Evolutionary conservation across 139 green algal species (phyloP).

Genomic region (Closterium sp.): DNA sequence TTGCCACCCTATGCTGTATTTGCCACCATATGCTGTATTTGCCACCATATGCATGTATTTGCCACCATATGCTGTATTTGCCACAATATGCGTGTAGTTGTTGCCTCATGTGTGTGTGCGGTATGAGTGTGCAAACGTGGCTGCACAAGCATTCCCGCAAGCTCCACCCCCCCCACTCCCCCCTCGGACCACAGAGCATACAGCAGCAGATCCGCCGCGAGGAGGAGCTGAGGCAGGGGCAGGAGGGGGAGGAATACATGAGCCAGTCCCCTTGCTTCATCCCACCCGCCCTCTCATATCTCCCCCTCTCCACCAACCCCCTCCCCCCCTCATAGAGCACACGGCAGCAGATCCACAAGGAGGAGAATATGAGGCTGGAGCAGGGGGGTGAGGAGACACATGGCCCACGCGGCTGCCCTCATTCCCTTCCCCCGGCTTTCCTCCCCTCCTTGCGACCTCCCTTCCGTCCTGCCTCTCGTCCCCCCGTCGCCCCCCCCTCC

Average conservation of each 20-base stretch:
- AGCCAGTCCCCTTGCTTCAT: background rate
- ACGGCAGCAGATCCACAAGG: constrained; percentile 20
- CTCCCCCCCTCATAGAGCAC: background rate
- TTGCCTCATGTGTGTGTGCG: too few species aligned
- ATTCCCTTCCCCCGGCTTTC: background rate
- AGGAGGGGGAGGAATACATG: constrained; percentile 23
- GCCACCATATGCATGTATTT: background rate
- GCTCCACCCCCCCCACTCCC: too few species aligned
- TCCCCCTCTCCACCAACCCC: background rate
- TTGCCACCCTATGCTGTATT: too few species aligned
- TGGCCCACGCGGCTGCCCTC: too few species aligned
- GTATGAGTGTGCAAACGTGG: too few species aligned
- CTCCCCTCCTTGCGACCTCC: background rate
- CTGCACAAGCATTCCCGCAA: too few species aligned
- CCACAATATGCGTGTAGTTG: too few species aligned
- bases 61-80: background rate
- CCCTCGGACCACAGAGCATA: background rate
- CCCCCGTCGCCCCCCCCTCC: background rate
- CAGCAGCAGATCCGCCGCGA: constrained; percentile 22
- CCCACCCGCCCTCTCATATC: background rate
- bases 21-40: background rate
- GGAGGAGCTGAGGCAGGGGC: constrained; percentile 18
- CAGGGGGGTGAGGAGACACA: too few species aligned
- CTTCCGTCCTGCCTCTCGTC: background rate
- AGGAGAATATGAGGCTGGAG: constrained; percentile 18